Evolutionary conservation across 179 eudicot species (phyloP), one percentile per base, ranked within the genome.

Genomic region (Beta corolliflora): DNA sequence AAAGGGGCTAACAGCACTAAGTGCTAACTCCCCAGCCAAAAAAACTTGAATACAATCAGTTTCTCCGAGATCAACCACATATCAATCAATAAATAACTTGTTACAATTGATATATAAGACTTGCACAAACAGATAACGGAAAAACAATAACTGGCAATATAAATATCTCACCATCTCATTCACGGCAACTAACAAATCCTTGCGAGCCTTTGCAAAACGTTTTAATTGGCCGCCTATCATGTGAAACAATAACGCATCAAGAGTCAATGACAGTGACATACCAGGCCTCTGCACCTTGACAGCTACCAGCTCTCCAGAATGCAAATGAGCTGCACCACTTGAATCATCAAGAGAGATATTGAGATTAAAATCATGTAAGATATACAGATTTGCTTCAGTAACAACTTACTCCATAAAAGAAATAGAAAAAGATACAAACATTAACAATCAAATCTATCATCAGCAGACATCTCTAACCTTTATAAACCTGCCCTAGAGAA

Each of bases 201-300:
- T 96, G 81, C 97, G 94, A 82, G 99, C 99, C 89, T 94, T 92
- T 64, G 99, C 93, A 86, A 94, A 96, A 72, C 98, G 89, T 87
- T 96, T 96, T 81, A 96, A 75, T 70, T 96, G 99, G 81, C 99
- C 99, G 71, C 99, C 99, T 75, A 96, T 92, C 99, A 96, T 92
- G 79, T 92, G 90, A 85, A 96, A 96, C 79, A 96, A 86, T 87
- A 96, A 86, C 70, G 99, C 99, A 81, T 96, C 99, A 83, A 94
- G 97, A 59, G 98, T 96, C 92, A 96, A 88, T 50, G 87, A 81
- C 84, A 88, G 81, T 71, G 96, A 87, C 99, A 96, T 96, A 80
- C 97, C 96, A 81, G 99, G 99, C 90, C 99, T 91, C 89, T 96
- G 99, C 79, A 96, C 99, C 90, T 96, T 96, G 71, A 96, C 98